A percentile compares a stretch with the other conserved stretches of the same genome.
phyloP scores from a whole-genome alignment of 1,284 basidiomycete genomes.

The Puccinia polysora region DNA sequence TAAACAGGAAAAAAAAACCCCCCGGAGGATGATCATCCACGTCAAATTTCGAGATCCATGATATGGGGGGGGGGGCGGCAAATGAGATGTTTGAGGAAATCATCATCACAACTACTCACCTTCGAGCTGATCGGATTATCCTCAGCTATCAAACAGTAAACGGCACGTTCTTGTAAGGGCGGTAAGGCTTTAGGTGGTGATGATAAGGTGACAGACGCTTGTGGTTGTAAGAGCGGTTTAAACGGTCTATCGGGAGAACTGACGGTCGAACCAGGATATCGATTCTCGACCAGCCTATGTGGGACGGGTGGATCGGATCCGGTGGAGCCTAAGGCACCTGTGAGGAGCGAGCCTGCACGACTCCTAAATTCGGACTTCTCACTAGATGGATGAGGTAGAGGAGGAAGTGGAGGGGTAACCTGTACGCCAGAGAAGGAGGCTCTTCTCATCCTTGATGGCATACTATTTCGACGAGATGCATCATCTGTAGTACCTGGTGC shows the following conservation, averaged over 20 bases:
- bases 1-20: constrained; percentile 9
- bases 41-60: neutral
- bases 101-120: constrained; percentile 50
- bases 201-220: neutral
- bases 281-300: neutral
- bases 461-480: constrained; percentile 47
- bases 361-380: constrained; percentile 43
- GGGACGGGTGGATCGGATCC: constrained; percentile 48
- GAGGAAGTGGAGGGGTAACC: constrained; percentile 32
- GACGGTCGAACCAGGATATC: constrained; percentile 30
- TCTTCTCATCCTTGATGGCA: constrained; percentile 47
- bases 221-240: constrained; percentile 45
- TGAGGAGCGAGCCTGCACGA: constrained; percentile 47
- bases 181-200: constrained; percentile 57
- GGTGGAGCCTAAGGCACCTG: too few relatives aligned
- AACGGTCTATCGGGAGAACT: constrained; percentile 44
- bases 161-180: constrained; percentile 53
- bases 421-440: constrained; percentile 46
- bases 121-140: constrained; percentile 93
- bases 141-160: constrained; percentile 89
- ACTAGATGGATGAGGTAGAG: constrained; percentile 34
- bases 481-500: constrained; percentile 12
- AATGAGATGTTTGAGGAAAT: constrained; percentile 45
- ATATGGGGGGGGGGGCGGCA: neutral
- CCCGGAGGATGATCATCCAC: neutral